A percentile compares a stretch with the other conserved stretches of the same genome.
phyloP scores from a whole-genome alignment of 805 yeast species.

The Komagataella pastoris region DNA sequence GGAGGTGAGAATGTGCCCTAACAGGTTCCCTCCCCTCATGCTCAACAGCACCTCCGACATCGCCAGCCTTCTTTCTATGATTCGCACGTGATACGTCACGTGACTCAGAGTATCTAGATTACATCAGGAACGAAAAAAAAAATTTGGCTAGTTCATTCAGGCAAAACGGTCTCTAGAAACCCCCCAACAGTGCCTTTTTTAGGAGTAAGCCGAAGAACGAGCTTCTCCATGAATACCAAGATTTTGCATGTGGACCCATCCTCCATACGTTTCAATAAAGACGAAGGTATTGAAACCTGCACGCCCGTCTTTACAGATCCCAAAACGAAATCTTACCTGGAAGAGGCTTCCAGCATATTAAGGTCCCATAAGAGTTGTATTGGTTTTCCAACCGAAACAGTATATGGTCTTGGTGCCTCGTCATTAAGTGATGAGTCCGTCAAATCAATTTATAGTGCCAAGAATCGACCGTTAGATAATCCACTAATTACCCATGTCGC shows the following conservation, averaged over 20 bases:
- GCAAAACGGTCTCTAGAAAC: not conserved
- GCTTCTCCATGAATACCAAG: constrained; percentile 16
- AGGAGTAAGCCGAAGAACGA: not conserved
- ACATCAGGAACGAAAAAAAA: not conserved
- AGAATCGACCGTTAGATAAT: constrained; percentile 90
- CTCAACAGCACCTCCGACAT: not conserved
- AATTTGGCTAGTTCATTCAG: not conserved
- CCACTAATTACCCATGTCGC: constrained; percentile 88
- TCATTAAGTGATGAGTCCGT: constrained; percentile 67
- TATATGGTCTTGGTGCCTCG: constrained; percentile 90
- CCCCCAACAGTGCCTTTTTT: not conserved
- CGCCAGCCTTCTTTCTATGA: not conserved
- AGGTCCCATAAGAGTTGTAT: constrained; percentile 44
- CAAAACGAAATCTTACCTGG: constrained; percentile 35
- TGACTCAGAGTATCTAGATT: not conserved
- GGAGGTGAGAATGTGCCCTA: not conserved
- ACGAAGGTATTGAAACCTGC: constrained; percentile 13
- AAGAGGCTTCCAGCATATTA: constrained; percentile 46
- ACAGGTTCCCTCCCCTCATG: not conserved
- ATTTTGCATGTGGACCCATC: constrained; percentile 42
- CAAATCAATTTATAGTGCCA: constrained; percentile 66
- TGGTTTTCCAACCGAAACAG: constrained; percentile 96
- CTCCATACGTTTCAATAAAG: constrained; percentile 33
- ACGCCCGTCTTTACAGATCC: constrained; percentile 34
- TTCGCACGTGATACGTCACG: not conserved